Evolutionary conservation across 768 basidiomycete species (phyloP).

Genomic region (Agrocybe praecox): DNA sequence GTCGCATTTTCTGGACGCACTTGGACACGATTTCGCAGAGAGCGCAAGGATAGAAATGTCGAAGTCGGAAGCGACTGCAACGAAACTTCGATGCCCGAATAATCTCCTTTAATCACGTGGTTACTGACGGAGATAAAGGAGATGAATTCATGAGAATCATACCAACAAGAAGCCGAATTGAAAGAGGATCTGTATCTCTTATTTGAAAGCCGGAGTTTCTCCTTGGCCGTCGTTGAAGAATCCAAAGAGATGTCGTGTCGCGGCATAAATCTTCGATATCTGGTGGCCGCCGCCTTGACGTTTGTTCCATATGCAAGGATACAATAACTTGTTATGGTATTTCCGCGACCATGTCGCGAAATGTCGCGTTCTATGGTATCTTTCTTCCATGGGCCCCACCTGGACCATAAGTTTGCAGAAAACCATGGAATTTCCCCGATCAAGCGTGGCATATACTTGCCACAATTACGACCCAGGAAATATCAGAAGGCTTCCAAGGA

Average conservation of each 20-base stretch:
- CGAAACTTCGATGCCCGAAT: constrained; percentile 10
- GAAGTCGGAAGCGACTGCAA: constrained; percentile 1
- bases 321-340: not conserved
- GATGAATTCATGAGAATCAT: constrained; percentile 7
- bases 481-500: too few species aligned
- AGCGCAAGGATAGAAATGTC: constrained; percentile 3
- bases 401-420: not conserved
- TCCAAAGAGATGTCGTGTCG: not conserved
- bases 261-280: not conserved
- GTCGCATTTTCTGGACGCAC: not conserved
- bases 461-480: not conserved
- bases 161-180: not conserved
- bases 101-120: constrained; percentile 20
- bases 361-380: not conserved
- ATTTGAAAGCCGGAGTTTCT: constrained; percentile 13
- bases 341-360: not conserved
- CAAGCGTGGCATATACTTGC: not conserved
- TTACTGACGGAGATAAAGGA: constrained; percentile 20
- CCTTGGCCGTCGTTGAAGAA: not conserved
- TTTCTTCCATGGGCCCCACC: not conserved
- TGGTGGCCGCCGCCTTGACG: not conserved
- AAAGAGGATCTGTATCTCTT: constrained; percentile 1
- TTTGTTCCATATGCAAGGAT: not conserved
- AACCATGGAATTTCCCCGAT: not conserved
- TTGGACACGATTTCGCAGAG: not conserved